A percentile compares a stretch with the other conserved stretches of the same genome.
Evolutionary conservation across 257 asterid genomes (phyloP).

Genomic region (Solanum pennellii): DNA sequence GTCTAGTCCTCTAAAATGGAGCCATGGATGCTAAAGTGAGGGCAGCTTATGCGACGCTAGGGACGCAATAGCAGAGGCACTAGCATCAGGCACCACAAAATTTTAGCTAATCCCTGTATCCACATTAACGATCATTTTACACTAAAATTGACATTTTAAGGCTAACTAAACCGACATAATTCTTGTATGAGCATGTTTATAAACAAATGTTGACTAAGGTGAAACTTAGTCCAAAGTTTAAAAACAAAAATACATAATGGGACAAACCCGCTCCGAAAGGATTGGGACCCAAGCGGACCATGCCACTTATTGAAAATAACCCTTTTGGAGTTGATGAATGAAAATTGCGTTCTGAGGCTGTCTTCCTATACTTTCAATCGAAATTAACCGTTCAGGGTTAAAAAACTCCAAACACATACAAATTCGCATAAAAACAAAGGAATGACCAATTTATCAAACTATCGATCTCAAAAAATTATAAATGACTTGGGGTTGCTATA

Average conservation of each 20-base stretch:
- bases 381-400: background rate
- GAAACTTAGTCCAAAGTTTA: background rate
- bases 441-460: background rate
- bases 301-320: background rate
- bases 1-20: no score
- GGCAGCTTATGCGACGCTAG: rapidly evolving
- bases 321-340: rapidly evolving
- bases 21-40: no score
- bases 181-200: rapidly evolving
- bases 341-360: background rate
- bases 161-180: rapidly evolving
- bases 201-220: background rate
- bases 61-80: background rate
- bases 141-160: background rate
- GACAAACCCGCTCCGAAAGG: background rate
- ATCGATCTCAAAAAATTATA: background rate
- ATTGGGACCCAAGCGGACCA: background rate
- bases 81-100: background rate
- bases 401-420: background rate
- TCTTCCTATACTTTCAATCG: rapidly evolving
- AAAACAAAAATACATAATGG: no score
- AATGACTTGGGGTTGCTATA: background rate
- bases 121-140: rapidly evolving
- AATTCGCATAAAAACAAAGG: background rate
- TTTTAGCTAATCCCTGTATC: rapidly evolving